These are phyloP conservation scores for Polychytrium aggregatum DNA, from an alignment of 192 early-diverging fungal species.

Conservation along the genomic window DNA sequence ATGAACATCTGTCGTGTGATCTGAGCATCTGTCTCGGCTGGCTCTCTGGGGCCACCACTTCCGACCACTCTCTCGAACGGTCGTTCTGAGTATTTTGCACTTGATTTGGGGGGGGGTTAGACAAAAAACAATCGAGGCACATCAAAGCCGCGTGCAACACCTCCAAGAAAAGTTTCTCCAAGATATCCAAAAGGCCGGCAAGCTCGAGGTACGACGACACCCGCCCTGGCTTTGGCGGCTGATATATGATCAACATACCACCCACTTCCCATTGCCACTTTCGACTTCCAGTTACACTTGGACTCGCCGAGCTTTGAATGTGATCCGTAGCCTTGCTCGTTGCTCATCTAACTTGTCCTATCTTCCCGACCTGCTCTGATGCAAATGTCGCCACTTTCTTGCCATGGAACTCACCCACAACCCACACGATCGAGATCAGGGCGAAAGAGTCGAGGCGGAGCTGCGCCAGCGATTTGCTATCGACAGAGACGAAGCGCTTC, in stretches of 20 bases:
- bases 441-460: conserved; percentile 9
- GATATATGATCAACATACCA: no score
- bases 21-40: no score
- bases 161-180: conserved; percentile 36
- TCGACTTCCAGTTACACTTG: not conserved
- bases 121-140: conserved; percentile 37
- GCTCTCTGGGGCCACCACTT: no score
- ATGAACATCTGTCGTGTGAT: no score
- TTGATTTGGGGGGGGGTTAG: no score
- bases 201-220: conserved; percentile 12
- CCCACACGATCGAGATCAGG: no score
- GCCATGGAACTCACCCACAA: no score
- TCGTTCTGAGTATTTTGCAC: no score
- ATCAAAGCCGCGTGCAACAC: conserved; percentile 36
- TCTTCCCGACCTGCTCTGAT: no score
- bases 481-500: conserved; percentile 17
- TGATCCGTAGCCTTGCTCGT: not conserved
- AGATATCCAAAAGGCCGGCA: conserved; percentile 15
- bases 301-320: not conserved
- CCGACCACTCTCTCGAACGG: no score
- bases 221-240: not conserved
- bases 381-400: no score
- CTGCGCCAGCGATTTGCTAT: conserved; percentile 5
- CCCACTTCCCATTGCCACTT: not conserved
- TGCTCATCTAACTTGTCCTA: not conserved